Conservation (phyloP, 176 grass and related monocot species). For the Pharus latifolius region DNA sequence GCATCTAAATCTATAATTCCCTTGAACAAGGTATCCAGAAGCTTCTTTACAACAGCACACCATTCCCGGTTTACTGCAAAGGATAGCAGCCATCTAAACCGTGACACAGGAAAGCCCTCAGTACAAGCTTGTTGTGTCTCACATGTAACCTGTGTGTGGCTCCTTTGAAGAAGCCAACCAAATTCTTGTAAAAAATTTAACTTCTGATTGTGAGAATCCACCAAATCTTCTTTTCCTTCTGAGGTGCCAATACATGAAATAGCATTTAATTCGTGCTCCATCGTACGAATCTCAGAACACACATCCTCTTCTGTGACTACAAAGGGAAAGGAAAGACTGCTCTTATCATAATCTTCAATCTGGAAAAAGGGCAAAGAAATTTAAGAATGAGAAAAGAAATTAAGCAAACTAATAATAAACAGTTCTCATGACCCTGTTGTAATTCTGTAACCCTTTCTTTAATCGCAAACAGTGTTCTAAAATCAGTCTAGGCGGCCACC, state of each 20-base stretch:
- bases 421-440: no score
- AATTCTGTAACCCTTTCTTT: no score
- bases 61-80: conserved; percentile 48
- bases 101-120: conserved; percentile 22
- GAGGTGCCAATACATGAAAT: conserved; percentile 15
- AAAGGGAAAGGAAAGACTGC: conserved; percentile 71
- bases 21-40: conserved; percentile 48
- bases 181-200: conserved; percentile 57
- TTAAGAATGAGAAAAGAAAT: neutral
- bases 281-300: conserved; percentile 49
- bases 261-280: conserved; percentile 45
- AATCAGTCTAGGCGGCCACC: no score
- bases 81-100: conserved; percentile 40
- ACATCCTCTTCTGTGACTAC: conserved; percentile 56
- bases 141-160: conserved; percentile 16
- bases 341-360: conserved; percentile 67
- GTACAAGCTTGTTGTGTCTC: conserved; percentile 3
- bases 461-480: no score
- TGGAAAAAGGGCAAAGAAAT: conserved; percentile 3
- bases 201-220: neutral
- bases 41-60: conserved; percentile 52
- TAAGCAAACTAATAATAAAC: neutral
- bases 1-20: conserved; percentile 36
- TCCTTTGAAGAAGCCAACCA: conserved; percentile 57
- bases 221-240: neutral